These are phyloP conservation scores for Maudiozyma bulderi DNA, from an alignment of 805 yeast species.

Conservation along the genomic window DNA sequence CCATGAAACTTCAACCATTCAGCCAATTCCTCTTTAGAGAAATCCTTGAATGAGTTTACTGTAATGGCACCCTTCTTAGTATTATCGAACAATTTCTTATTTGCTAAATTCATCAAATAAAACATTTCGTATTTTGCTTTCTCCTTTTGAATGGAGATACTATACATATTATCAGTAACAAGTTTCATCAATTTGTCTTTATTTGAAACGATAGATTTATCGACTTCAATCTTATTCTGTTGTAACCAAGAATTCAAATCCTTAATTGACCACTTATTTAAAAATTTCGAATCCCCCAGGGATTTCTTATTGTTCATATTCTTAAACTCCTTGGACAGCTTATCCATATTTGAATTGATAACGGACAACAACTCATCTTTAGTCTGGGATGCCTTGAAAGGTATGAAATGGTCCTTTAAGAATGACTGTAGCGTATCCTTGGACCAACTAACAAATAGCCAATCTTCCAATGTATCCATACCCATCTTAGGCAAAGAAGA, in stretches of 20 bases:
- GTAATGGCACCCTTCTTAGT: conserved; percentile 29
- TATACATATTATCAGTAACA: conserved; percentile 34
- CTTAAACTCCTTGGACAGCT: conserved; percentile 30
- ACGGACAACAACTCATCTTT: conserved; percentile 35
- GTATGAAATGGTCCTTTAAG: conserved; percentile 38
- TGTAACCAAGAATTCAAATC: conserved; percentile 44
- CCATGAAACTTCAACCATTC: conserved; percentile 44
- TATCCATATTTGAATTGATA: conserved; percentile 9
- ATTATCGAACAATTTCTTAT: conserved; percentile 31
- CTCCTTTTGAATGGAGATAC: conserved; percentile 33
- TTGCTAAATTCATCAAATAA: conserved; percentile 32
- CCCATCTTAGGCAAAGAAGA: not conserved
- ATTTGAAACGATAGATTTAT: conserved; percentile 23
- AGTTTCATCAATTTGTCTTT: conserved; percentile 37
- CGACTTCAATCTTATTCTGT: conserved; percentile 33
- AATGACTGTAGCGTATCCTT: conserved; percentile 39
- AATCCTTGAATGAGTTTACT: conserved; percentile 38
- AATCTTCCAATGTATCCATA: conserved; percentile 22
- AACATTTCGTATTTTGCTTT: conserved; percentile 33
- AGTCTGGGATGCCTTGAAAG: conserved; percentile 30
- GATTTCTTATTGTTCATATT: conserved; percentile 31
- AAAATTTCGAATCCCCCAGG: conserved; percentile 28
- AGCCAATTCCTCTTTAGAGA: conserved; percentile 46
- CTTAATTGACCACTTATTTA: conserved; percentile 29
- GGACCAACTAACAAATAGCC: conserved; percentile 51